Percentiles rank a stretch among this genome's conserved stretches.
Conservation (phyloP, 2,329 filamentous ascomycete genomes). For the Polychaeton citri region DNA sequence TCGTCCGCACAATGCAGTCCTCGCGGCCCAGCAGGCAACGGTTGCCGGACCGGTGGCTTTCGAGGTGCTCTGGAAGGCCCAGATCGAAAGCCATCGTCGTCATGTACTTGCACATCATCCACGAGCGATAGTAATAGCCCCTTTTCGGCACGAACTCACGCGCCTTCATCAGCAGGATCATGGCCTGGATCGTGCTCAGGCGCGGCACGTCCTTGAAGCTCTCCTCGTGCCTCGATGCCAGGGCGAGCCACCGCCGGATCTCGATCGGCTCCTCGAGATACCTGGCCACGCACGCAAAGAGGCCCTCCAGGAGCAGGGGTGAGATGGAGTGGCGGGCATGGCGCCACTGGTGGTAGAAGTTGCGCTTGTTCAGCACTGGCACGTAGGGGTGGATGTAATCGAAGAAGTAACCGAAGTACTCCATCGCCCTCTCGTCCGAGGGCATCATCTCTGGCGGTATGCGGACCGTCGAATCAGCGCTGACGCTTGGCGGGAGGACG, state of each 20-base stretch:
- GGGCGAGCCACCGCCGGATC: constrained; percentile 82
- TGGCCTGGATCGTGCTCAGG: constrained; percentile 79
- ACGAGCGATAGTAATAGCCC: constrained; percentile 92
- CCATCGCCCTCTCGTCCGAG: constrained; percentile 62
- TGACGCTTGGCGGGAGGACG: constrained; percentile 52
- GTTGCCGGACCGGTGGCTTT: constrained; percentile 56
- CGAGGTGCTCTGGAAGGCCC: constrained; percentile 74
- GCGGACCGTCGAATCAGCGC: constrained; percentile 63
- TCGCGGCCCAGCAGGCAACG: constrained; percentile 54
- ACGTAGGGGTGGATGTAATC: constrained; percentile 83
- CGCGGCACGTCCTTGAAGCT: constrained; percentile 87
- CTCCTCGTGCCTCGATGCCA: constrained; percentile 79
- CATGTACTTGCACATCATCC: constrained; percentile 89
- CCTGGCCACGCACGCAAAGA: constrained; percentile 79
- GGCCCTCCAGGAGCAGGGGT: constrained; percentile 73
- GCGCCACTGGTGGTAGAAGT: constrained; percentile 85
- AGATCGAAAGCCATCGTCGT: constrained; percentile 89
- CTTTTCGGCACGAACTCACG: constrained; percentile 83
- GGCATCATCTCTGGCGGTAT: constrained; percentile 94
- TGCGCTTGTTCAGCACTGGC: constrained; percentile 68
- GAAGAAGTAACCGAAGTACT: constrained; percentile 88
- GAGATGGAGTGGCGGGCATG: constrained; percentile 73
- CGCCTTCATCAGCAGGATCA: constrained; percentile 79
- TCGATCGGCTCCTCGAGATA: constrained; percentile 72
- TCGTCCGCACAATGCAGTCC: constrained; percentile 73